phyloP scores from a whole-genome alignment of 1,284 basidiomycete genomes.

The Ceratobasidium papillatum region DNA sequence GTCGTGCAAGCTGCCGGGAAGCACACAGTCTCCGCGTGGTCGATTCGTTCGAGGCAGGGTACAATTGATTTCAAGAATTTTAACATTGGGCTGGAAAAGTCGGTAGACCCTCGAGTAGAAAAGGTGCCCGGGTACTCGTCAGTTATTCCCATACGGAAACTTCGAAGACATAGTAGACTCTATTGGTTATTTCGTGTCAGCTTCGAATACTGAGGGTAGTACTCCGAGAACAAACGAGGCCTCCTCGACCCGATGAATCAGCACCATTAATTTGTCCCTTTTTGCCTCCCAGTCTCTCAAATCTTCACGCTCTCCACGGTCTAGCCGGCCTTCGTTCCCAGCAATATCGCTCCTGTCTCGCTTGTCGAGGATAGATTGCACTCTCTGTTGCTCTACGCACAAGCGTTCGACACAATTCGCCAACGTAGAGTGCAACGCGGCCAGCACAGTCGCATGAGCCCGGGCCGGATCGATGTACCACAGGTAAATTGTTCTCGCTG shows the following conservation, averaged over 20 bases:
- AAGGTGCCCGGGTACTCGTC: background rate
- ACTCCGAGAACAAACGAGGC: constrained; percentile 83
- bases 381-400: constrained; percentile 73
- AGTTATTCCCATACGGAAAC: background rate
- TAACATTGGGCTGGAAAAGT: too few species aligned
- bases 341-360: constrained; percentile 82
- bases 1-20: background rate
- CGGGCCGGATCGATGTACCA: constrained; percentile 90
- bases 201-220: constrained; percentile 17
- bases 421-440: constrained; percentile 84
- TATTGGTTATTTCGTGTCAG: constrained; percentile 19
- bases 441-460: constrained; percentile 78
- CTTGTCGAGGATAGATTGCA: constrained; percentile 79
- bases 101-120: background rate
- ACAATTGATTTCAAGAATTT: background rate
- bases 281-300: constrained; percentile 73
- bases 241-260: constrained; percentile 84
- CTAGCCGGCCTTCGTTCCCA: constrained; percentile 72
- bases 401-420: constrained; percentile 81
- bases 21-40: background rate
- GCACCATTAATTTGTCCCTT: constrained; percentile 72
- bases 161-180: background rate
- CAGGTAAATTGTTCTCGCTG: constrained; percentile 84
- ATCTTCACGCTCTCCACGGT: constrained; percentile 73
- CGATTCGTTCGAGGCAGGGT: background rate